A percentile compares a stretch with the other conserved stretches of the same genome.
These are phyloP conservation scores for Rhizopus stolonifer DNA, from an alignment of 371 early-diverging fungal genomes.

Conservation along the genomic window DNA sequence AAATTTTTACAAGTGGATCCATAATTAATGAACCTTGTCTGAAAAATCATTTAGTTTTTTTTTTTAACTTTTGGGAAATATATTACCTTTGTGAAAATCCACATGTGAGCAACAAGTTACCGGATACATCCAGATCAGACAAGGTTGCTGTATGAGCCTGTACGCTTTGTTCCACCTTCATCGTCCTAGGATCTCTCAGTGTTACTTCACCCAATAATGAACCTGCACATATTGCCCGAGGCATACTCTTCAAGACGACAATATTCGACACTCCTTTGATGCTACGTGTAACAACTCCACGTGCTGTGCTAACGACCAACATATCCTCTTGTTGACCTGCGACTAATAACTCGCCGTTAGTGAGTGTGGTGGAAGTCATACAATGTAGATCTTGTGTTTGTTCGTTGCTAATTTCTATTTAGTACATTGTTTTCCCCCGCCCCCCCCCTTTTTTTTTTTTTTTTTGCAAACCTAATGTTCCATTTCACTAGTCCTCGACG, in stretches of 20 bases:
- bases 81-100: constrained; percentile 71
- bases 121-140: constrained; percentile 74
- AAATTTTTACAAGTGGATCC: constrained; percentile 83
- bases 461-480: constrained; percentile 65
- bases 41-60: not conserved
- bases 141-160: constrained; percentile 78
- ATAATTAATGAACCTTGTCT: constrained; percentile 63
- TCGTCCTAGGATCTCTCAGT: constrained; percentile 68
- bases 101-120: constrained; percentile 73
- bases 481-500: constrained; percentile 72
- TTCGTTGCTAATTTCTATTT: constrained; percentile 43
- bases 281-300: constrained; percentile 61
- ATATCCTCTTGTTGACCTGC: constrained; percentile 68
- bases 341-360: constrained; percentile 67
- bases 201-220: constrained; percentile 66
- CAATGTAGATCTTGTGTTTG: constrained; percentile 61
- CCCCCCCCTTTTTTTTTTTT: too few relatives aligned
- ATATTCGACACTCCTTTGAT: constrained; percentile 55
- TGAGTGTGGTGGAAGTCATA: constrained; percentile 64
- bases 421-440: not conserved
- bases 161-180: constrained; percentile 68
- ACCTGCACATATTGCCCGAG: constrained; percentile 70
- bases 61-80: not conserved
- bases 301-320: constrained; percentile 63
- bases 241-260: constrained; percentile 65